Evolutionary conservation across 2,329 filamentous ascomycete genomes (phyloP), one percentile per base, ranked within the genome.

Genomic region (Alternaria hordeiaustralica): DNA sequence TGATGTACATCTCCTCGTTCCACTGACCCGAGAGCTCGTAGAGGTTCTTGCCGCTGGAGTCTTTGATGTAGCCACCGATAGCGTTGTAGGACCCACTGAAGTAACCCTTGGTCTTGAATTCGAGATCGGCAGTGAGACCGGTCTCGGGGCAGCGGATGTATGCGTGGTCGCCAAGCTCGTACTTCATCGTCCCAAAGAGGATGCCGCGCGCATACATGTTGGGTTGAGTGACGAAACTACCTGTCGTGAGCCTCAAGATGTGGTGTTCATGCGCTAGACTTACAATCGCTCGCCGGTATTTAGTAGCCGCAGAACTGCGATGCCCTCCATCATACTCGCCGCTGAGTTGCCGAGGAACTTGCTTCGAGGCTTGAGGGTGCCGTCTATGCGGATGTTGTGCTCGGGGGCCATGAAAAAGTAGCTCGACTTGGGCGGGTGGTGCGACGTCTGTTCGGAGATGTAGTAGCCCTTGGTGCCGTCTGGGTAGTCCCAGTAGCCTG

Each of bases 131-230:
- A 25, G 89, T 87, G 18, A 99, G 85, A 61, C 94, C 90, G 18
- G 93, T 87, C 79, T 98, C 95, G 0, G 95, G 93, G 79, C 96
- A 98, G 69, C 90, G 88, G 20, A 99, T 92, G 73, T 94, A 93
- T 78, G 94, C 97, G 83, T 97, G 94, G 79, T 98, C 95, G 68
- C 95, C 96, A 8, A 99, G 88, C 83, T 99, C 96, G 81, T 98
- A 99, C 81, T 97, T 98, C 96, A 99, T 98, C 81, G 97, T 98
- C 51, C 96, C 96, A 75, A 99, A 97, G 9, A 99, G 85, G 64
- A 99, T 98, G 36, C 96, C 95, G 66, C 96, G 89, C 21, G 95
- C 96, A 80, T 99, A 99, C 94, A 99, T 99, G 83, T 99, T 99
- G 18, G 96, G 96, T 77, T 99, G 96, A 5, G 96, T 98, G 56